phyloP scores from a whole-genome alignment of 192 early-diverging fungal species.

The Dispira parvispora region DNA sequence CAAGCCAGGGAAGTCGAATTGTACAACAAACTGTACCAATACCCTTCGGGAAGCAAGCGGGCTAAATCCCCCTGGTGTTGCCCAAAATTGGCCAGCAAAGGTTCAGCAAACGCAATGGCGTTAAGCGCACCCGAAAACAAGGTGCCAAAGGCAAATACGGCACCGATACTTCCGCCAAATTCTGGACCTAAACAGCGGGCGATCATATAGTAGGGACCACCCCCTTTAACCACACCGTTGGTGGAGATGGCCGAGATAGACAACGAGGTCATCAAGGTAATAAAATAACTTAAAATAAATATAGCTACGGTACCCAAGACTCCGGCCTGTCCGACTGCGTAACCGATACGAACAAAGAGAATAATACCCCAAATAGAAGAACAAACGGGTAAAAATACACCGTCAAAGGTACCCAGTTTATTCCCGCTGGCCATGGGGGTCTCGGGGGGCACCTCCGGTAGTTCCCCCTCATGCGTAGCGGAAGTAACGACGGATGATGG shows the following conservation, averaged over 20 bases:
- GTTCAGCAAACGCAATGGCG: constrained; percentile 48
- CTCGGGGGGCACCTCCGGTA: background rate
- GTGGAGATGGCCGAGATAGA: constrained; percentile 51
- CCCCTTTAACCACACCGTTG: constrained; percentile 47
- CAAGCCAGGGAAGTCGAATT: constrained; percentile 32
- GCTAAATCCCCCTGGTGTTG: constrained; percentile 26
- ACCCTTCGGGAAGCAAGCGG: constrained; percentile 34
- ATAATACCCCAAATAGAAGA: constrained; percentile 57
- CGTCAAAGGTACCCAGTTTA: constrained; percentile 51
- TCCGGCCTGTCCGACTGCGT: constrained; percentile 43
- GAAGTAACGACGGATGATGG: background rate
- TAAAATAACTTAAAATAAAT: constrained; percentile 37
- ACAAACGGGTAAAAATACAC: constrained; percentile 51
- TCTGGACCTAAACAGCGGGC: constrained; percentile 49
- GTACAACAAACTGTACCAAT: constrained; percentile 35
- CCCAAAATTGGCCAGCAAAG: constrained; percentile 45
- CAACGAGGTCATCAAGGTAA: constrained; percentile 45
- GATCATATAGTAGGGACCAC: constrained; percentile 52
- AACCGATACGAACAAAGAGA: constrained; percentile 51
- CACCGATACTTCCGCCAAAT: constrained; percentile 54
- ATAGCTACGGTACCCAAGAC: constrained; percentile 38
- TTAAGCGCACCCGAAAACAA: constrained; percentile 41
- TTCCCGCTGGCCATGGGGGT: constrained; percentile 9
- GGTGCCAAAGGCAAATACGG: constrained; percentile 41
- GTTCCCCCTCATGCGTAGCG: too few relatives aligned